A percentile compares a stretch with the other conserved stretches of the same genome.
Conservation (phyloP, 345 rosid genomes). For the Chamaenerion angustifolium region DNA sequence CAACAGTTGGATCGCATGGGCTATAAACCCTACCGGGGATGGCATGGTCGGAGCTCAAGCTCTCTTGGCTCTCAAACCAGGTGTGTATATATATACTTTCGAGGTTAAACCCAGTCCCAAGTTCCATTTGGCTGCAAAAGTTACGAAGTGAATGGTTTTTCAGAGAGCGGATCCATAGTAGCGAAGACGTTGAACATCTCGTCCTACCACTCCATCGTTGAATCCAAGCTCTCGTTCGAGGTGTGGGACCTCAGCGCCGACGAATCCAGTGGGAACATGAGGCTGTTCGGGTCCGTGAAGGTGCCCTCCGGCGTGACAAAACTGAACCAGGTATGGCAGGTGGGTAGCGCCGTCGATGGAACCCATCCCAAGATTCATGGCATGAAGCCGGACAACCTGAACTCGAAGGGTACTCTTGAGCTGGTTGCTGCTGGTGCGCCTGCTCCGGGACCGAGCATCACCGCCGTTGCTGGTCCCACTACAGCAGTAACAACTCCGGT, state of each 20-base stretch:
- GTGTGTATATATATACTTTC: too few relatives aligned
- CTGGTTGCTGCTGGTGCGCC: slow-evolving; percentile 3
- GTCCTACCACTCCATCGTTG: slow-evolving; percentile 4
- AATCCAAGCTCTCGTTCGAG: slow-evolving; percentile 4
- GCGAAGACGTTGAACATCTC: slow-evolving; percentile 13
- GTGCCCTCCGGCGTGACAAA: slow-evolving; percentile 22
- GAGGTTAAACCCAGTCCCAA: too few relatives aligned
- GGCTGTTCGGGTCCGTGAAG: slow-evolving; percentile 6
- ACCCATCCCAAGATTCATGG: slow-evolving; percentile 20
- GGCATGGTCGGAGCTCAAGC: slow-evolving; percentile 57
- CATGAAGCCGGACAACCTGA: slow-evolving; percentile 11
- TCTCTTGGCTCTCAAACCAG: slow-evolving; percentile 30
- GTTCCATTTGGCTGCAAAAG: too few relatives aligned
- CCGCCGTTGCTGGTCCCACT: not conserved
- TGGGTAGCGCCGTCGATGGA: slow-evolving; percentile 28
- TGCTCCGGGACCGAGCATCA: not conserved
- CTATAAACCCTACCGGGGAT: slow-evolving; percentile 38
- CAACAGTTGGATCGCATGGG: slow-evolving; percentile 76
- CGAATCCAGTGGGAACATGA: slow-evolving; percentile 6
- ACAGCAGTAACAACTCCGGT: not conserved
- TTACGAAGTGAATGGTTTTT: too few relatives aligned
- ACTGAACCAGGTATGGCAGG: slow-evolving; percentile 82
- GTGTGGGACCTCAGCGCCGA: slow-evolving; percentile 12
- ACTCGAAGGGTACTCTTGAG: slow-evolving; percentile 11
- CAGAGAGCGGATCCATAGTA: slow-evolving; percentile 6